phyloP scores from a whole-genome alignment of 345 rosid genomes.

The Mallotus nudiflorus region DNA sequence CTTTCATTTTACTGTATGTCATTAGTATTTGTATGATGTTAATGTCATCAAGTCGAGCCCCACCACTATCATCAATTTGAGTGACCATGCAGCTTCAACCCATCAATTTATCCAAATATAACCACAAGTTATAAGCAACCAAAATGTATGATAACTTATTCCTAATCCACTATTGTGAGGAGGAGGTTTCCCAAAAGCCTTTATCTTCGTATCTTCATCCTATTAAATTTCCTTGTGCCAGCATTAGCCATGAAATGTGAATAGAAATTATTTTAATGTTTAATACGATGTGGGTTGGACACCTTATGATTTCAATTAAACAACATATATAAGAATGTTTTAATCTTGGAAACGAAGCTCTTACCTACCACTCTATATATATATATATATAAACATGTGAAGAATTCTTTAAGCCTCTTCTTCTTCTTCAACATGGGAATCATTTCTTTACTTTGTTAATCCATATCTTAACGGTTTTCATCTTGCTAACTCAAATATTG shows the following conservation, averaged over 20 bases:
- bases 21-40: background rate
- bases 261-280: background rate
- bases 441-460: constrained; percentile 8
- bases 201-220: no score
- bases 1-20: background rate
- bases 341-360: background rate
- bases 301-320: no score
- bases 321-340: no score
- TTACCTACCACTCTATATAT: constrained; percentile 13
- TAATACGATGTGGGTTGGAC: no score
- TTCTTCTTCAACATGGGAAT: constrained; percentile 12
- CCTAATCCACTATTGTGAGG: background rate
- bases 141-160: background rate
- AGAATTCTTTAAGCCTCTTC: background rate
- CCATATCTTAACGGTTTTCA: constrained; percentile 26
- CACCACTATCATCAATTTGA: background rate
- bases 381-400: background rate
- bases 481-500: constrained; percentile 34
- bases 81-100: no score
- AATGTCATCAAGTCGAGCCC: background rate
- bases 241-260: background rate
- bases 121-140: background rate
- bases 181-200: no score
- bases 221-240: no score
- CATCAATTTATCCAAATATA: no score